Evolutionary conservation across 2,329 filamentous ascomycete species (phyloP).

Genomic region (Onygena corvina): DNA sequence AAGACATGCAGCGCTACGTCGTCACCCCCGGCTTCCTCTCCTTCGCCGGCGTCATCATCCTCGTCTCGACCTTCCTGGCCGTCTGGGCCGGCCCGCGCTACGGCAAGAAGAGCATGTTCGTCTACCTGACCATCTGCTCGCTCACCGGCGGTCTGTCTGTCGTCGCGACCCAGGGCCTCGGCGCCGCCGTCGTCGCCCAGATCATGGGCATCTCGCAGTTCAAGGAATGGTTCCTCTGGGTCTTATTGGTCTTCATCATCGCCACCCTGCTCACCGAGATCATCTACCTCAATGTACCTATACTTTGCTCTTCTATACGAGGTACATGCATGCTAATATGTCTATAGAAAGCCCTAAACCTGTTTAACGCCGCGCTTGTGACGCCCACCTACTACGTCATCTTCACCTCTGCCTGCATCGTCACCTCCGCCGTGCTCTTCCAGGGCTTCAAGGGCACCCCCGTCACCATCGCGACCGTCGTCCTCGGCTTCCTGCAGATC

Average conservation of each 20-base stretch:
- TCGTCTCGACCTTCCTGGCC: conserved; percentile 59
- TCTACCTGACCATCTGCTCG: conserved; percentile 93
- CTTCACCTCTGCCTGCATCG: conserved; percentile 90
- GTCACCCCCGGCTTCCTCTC: conserved; percentile 74
- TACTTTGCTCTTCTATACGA: background rate
- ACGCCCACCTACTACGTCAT: conserved; percentile 98
- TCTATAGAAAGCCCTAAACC: conserved; percentile 87
- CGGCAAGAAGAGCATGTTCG: conserved; percentile 93
- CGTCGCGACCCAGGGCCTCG: conserved; percentile 84
- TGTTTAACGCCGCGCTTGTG: conserved; percentile 93
- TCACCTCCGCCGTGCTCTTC: conserved; percentile 86
- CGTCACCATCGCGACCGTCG: conserved; percentile 70
- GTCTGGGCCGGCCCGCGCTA: conserved; percentile 76
- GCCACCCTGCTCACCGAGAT: conserved; percentile 85
- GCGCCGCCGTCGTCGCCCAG: conserved; percentile 81
- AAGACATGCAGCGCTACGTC: conserved; percentile 83
- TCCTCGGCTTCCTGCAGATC: conserved; percentile 87
- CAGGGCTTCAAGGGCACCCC: conserved; percentile 82
- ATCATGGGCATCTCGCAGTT: conserved; percentile 73
- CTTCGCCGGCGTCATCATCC: conserved; percentile 71
- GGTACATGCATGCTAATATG: conserved; percentile 17
- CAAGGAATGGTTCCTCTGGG: conserved; percentile 94
- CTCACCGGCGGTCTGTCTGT: conserved; percentile 88
- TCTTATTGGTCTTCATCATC: conserved; percentile 81
- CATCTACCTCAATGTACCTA: conserved; percentile 81